Evolutionary conservation across 257 asterid species (phyloP), one percentile per base, ranked within the genome.

Genomic region (Verbena officinalis): DNA sequence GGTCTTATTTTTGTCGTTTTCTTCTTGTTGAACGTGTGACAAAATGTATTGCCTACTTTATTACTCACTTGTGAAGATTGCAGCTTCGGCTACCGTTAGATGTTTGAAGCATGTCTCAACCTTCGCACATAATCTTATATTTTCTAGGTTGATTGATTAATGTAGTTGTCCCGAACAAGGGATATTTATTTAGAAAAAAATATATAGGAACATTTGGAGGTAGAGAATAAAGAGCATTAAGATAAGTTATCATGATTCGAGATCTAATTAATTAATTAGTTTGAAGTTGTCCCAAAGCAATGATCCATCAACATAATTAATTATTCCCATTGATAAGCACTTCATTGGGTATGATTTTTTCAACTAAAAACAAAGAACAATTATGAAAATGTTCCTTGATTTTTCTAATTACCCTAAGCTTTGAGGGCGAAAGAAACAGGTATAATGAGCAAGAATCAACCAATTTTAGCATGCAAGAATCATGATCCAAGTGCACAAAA

Each of bases 401-500:
- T 11, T 9, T 9, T 50, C 4, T n/a, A n/a, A n/a, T n/a, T n/a
- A n/a, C n/a, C n/a, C n/a, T n/a, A n/a, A n/a, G 3, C 15, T 1
- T 21, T 38, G 2, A 12, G 19, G 20, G 23, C 19, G 34, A 56
- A 12, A 31, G 21, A 39, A 58, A 36, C 57, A 51, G 27, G 30
- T 19, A 49, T 20, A 1, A 49, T 49, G 34, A 51, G 9, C n/a
- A 51, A 21, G 56, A 51, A 51, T 51, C 56, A 22, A 7, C 12
- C 9, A 16, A 58, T 58, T 58, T 58, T n/a, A n/a, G 34, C 50
- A 58, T 58, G 64, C 19, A 58, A 58, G 50, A 36, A 58, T 36
- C 45, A 23, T 30, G 36, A 30, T 58, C 49, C 19, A 58, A 39
- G 14, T 58, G 64, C 34, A 58, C 10, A 31, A 34, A 9, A 31